These are phyloP conservation scores for Ascochyta fabae DNA, from an alignment of 2,329 filamentous ascomycete genomes.

Conservation along the genomic window DNA sequence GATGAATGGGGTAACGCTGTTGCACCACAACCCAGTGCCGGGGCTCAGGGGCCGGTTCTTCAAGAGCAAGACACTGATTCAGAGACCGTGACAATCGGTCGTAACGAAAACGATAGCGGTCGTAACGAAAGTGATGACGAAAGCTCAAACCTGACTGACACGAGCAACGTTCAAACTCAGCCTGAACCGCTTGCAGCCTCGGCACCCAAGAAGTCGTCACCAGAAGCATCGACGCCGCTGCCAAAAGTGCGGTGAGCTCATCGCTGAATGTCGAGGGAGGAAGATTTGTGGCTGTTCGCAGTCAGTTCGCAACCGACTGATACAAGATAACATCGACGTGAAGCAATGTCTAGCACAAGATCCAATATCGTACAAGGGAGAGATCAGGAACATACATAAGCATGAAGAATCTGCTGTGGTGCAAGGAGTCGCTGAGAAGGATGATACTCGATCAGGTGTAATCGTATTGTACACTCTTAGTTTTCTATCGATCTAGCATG, in stretches of 20 bases:
- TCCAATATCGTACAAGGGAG: neutral
- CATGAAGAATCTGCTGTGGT: neutral
- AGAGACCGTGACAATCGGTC: neutral
- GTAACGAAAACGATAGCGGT: neutral
- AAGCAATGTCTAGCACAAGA: conserved; percentile 13
- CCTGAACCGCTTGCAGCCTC: neutral
- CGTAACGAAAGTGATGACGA: neutral
- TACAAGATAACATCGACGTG: conserved; percentile 29
- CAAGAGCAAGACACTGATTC: neutral
- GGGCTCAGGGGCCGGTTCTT: neutral
- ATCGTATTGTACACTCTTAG: neutral
- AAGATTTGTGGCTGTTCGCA: conserved; percentile 19
- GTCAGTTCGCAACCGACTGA: conserved; percentile 22
- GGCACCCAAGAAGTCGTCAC: neutral
- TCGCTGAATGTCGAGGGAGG: conserved; percentile 24
- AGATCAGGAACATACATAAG: neutral
- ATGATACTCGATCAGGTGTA: neutral
- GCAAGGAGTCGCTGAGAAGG: neutral
- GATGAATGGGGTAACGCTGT: conserved; percentile 24
- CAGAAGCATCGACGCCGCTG: neutral
- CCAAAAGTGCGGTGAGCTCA: conserved; percentile 22
- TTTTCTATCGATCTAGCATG: neutral
- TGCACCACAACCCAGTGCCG: neutral
- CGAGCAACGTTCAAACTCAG: neutral
- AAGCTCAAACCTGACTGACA: neutral